Base-by-base conservation (phyloP, 2,329 filamentous ascomycete genomes). In the Exophiala spinifera region DNA sequence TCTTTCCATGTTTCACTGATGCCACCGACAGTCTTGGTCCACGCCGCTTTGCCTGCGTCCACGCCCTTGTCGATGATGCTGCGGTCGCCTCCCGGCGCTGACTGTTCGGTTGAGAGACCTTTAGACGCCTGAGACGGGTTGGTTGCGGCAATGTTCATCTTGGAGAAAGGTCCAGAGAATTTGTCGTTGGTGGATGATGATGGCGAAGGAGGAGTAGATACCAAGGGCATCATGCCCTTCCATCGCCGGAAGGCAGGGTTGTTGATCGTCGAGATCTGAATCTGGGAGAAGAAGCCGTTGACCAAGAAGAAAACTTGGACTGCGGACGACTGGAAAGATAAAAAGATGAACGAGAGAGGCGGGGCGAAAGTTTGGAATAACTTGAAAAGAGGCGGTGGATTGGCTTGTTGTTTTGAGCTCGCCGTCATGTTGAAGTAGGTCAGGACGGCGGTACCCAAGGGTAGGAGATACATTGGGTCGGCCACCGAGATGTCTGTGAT, bases 391-490 rank as follows among this genome's bases (percentile, higher is more conserved):
- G 58, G 72, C 21, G 59, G 62, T 49, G 46, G 33, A 17, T 20
- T 31, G 14, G 28, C 23, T 23, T 57, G 43, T 31, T 25, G 31
- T 5, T 53, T 53, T 10, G 31, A 71, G 59, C 55, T 56, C 74
- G 85, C 84, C 73, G 76, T 77, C 53, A 89, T 73, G 47, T 83
- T 79, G 23, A 75, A 62, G 61, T 79, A 81, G 70, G 87, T 79
- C 50, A 83, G 66, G 6, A 67, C 70, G 1, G 84, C 79, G 2
- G 84, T 83, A 1, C 78, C 53, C 2, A 83, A 59, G 1, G 94
- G 94, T 28, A 97, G 74, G 37, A 94, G 69, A 63, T 82, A 92
- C 64, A 79, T 86, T 0, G 94, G 92, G 70, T 99, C 94, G 1
- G 81, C 70, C 19, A 84, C 67, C 0, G 89, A 86, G 59, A 99